These are phyloP conservation scores for Daldinia loculata DNA, from an alignment of 495 filamentous ascomycete genomes.

Conservation along the genomic window DNA sequence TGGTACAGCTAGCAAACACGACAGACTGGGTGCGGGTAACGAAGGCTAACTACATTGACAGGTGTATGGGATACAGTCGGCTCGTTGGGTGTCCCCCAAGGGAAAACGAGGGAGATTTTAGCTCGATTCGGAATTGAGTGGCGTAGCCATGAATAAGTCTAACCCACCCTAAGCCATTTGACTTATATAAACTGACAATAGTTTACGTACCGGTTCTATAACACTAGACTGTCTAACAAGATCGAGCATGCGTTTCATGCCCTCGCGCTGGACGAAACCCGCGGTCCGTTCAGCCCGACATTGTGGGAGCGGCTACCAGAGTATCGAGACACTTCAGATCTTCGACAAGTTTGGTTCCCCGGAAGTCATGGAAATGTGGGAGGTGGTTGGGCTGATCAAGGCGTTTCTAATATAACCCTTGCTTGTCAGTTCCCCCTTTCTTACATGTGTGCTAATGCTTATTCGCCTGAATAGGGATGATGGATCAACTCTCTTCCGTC, in stretches of 20 bases:
- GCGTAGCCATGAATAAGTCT: constrained; percentile 59
- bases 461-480: constrained; percentile 61
- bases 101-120: constrained; percentile 29
- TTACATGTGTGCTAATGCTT: constrained; percentile 3
- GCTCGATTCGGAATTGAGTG: constrained; percentile 50
- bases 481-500: constrained; percentile 70
- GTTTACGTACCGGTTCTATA: constrained; percentile 62
- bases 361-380: constrained; percentile 74
- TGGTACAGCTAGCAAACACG: constrained; percentile 32
- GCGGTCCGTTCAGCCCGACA: constrained; percentile 69
- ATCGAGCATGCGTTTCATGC: constrained; percentile 78
- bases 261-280: constrained; percentile 74
- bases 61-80: constrained; percentile 70
- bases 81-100: constrained; percentile 61
- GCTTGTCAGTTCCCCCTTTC: constrained; percentile 60
- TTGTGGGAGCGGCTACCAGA: constrained; percentile 62
- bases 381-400: constrained; percentile 59
- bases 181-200: constrained; percentile 27
- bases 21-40: not conserved
- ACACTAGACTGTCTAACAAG: constrained; percentile 63
- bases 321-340: constrained; percentile 54
- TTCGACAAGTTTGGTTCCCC: constrained; percentile 80
- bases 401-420: constrained; percentile 70
- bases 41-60: constrained; percentile 13
- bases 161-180: not conserved